Conservation (phyloP, 108 stramenopile species). For the Aurantiochytrium sp. region DNA sequence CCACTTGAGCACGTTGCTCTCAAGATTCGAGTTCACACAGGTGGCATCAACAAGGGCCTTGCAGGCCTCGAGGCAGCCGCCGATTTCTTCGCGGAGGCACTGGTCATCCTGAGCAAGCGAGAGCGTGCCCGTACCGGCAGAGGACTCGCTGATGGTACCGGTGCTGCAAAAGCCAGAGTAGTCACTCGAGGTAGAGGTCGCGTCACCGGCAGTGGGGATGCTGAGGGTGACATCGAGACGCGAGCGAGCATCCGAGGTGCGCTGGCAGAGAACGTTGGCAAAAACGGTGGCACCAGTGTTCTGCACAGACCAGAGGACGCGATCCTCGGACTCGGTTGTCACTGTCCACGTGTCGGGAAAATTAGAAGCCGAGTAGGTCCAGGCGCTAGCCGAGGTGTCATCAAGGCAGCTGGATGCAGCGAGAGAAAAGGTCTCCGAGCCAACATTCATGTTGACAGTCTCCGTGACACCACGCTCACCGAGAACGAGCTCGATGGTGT, state of each 20-base stretch:
- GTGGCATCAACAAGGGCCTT: neutral
- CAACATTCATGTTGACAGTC: neutral
- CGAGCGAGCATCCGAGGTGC: neutral
- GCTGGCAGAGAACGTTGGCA: neutral
- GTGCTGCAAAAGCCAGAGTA: neutral
- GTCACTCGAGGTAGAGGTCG: neutral
- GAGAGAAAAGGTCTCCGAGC: neutral
- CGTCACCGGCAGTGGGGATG: neutral
- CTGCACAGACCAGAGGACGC: neutral
- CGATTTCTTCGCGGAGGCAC: neutral
- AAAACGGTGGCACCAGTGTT: neutral
- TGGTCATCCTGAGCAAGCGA: neutral
- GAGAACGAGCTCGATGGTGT: neutral
- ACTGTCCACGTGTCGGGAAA: neutral
- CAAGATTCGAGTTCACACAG: neutral
- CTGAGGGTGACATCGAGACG: neutral
- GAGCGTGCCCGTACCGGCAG: neutral
- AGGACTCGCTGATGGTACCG: neutral
- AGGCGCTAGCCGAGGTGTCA: neutral
- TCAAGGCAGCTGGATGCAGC: neutral
- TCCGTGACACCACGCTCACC: neutral
- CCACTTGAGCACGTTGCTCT: neutral
- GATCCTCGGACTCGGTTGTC: neutral
- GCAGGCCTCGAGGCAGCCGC: neutral
- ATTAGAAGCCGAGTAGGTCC: neutral